Evolutionary conservation across 2,329 filamentous ascomycete species (phyloP), one percentile per base, ranked within the genome.

Genomic region (Xylaria hypoxylon): DNA sequence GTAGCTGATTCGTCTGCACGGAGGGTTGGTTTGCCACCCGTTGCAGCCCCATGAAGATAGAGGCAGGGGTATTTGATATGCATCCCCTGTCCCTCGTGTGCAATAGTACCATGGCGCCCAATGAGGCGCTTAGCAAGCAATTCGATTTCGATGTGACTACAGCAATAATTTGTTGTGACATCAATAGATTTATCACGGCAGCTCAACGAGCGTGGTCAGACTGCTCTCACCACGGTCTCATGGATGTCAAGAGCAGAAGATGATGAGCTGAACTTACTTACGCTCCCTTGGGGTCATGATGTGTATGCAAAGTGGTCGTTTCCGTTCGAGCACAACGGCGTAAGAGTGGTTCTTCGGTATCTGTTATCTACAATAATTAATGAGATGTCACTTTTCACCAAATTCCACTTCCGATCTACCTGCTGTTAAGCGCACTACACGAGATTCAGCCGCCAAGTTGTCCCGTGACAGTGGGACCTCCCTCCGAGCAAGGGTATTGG

Each of bases 91-190:
- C 57, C 65, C 42, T 58, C 22, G 61, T 68, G 68, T 73, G 68
- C 69, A 65, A 71, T 72, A 72, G 70, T 70, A 67, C 64, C 64
- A 71, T 65, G 59, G 62, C 59, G 65, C 64, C 64, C 65, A 69
- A 69, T 68, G 6, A 67, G 65, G 62, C 63, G 52, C 59, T 53
- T 22, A 69, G 59, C 60, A 59, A 68, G 67, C 64, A 68, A 67
- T 45, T 52, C 61, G 45, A 63, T 60, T 52, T 63, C 22, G 50
- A 59, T 31, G 63, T 58, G 60, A 61, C 52, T 38, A 60, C 55
- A 52, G 38, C 48, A 47, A 53, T 60, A 31, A 22, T 42, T 56
- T 24, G 50, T 24, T 45, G 47, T 35, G 26, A 42, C 15, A 50
- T 38, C 47, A 26, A 56, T 58, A 62, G 28, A 59, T 53, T 50